These are phyloP conservation scores for Eucalyptus guilfoylei DNA, from an alignment of 345 rosid genomes.

Conservation along the genomic window DNA sequence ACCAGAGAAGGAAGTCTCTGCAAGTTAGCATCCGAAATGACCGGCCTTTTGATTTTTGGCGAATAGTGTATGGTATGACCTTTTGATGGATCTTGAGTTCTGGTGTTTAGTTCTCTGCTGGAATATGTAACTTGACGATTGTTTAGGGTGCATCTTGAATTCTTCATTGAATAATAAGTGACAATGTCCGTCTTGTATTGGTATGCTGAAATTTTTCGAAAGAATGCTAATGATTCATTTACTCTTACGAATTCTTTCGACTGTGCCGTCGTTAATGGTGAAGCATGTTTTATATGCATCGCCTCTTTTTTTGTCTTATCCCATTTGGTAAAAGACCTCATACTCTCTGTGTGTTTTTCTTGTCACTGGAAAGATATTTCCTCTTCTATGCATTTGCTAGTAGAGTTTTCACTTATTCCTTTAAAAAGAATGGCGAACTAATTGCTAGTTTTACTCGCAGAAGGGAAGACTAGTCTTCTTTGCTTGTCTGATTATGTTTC, in stretches of 20 bases:
- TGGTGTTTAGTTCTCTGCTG: neutral
- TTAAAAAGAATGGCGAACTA: neutral
- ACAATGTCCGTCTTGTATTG: neutral
- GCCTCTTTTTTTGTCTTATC: neutral
- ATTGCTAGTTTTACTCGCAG: neutral
- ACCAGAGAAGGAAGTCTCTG: too few species aligned
- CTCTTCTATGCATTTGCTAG: neutral
- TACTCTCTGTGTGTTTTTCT: neutral
- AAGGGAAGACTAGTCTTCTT: neutral
- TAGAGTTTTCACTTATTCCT: neutral
- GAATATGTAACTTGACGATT: neutral
- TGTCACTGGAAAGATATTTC: neutral
- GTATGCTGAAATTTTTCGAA: neutral
- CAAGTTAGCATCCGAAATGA: neutral
- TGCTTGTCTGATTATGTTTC: neutral
- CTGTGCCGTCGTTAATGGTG: neutral
- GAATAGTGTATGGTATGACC: constrained; percentile 30
- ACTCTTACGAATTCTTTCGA: neutral
- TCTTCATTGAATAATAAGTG: neutral
- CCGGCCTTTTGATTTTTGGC: constrained; percentile 1
- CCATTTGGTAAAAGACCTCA: neutral
- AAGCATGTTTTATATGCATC: neutral
- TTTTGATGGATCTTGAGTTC: neutral
- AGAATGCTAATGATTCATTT: neutral
- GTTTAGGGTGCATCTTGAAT: neutral